Conservation (phyloP, 129 eudicot species). For the Arctium lappa region DNA sequence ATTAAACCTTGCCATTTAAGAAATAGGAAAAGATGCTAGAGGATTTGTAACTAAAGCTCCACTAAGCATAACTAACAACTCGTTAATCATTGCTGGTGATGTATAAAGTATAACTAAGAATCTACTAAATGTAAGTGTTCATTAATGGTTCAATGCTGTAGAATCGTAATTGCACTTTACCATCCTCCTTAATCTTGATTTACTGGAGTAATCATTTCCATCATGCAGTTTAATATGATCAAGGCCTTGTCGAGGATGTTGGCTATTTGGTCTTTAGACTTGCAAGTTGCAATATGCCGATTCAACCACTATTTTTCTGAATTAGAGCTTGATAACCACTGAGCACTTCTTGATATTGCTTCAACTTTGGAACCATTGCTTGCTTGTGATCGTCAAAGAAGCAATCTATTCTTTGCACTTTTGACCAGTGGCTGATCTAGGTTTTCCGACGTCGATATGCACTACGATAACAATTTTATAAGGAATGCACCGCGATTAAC, state of each 20-base stretch:
- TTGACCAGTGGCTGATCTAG: not conserved
- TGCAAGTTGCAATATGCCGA: not conserved
- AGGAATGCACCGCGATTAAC: not conserved
- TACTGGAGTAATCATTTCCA: not conserved
- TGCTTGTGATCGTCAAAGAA: not conserved
- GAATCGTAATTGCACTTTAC: not conserved
- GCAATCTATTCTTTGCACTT: not conserved
- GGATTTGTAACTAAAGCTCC: not conserved
- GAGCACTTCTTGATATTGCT: not conserved
- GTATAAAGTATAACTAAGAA: not conserved
- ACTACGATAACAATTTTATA: not conserved
- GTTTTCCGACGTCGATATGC: not conserved
- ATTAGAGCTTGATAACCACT: not conserved
- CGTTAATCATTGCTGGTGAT: not conserved
- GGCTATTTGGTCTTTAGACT: not conserved
- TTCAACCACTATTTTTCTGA: not conserved
- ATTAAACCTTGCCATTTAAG: not conserved
- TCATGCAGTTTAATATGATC: not conserved
- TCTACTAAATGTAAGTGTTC: not conserved
- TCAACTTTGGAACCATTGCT: not conserved
- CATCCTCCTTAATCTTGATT: not conserved
- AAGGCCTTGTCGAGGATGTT: not conserved
- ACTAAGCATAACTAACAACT: not conserved
- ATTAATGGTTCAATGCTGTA: not conserved
- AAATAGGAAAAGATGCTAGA: not conserved